phyloP scores from a whole-genome alignment of 208 protist genomes.

The Trypanosoma theileri region DNA sequence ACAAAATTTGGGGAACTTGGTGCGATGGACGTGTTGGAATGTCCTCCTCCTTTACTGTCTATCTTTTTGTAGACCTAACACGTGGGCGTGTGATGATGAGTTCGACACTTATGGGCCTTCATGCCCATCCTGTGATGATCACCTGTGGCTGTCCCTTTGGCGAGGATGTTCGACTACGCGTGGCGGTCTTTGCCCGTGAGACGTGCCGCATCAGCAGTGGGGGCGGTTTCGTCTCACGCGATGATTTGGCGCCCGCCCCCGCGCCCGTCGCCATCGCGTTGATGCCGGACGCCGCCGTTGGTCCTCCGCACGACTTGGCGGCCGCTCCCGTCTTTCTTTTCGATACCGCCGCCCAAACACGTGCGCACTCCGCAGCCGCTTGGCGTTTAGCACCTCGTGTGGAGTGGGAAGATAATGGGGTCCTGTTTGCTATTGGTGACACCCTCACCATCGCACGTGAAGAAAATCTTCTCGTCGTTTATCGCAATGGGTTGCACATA shows the following conservation, averaged over 20 bases:
- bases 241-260: conserved; percentile 49
- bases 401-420: conserved; percentile 32
- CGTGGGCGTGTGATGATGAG: conserved; percentile 63
- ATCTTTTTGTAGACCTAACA: conserved; percentile 65
- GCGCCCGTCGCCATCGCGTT: conserved; percentile 64
- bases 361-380: conserved; percentile 8
- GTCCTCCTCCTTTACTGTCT: conserved; percentile 41
- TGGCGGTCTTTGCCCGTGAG: conserved; percentile 72
- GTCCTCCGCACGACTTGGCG: conserved; percentile 19
- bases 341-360: conserved; percentile 16
- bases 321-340: conserved; percentile 25
- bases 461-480: conserved; percentile 38
- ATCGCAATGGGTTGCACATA: conserved; percentile 46
- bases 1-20: conserved; percentile 82
- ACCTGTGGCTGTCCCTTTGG: conserved; percentile 45
- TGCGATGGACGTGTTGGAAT: conserved; percentile 66
- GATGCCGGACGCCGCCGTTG: conserved; percentile 40
- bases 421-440: conserved; percentile 80
- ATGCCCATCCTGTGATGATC: conserved; percentile 62
- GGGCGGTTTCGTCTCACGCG: conserved; percentile 55
- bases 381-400: conserved; percentile 56
- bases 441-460: conserved; percentile 59
- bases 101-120: conserved; percentile 60
- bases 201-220: conserved; percentile 44
- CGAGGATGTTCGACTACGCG: conserved; percentile 45